Evolutionary conservation across 2,329 filamentous ascomycete species (phyloP), one percentile per base, ranked within the genome.

Genomic region (Sporothrix variecibatus): DNA sequence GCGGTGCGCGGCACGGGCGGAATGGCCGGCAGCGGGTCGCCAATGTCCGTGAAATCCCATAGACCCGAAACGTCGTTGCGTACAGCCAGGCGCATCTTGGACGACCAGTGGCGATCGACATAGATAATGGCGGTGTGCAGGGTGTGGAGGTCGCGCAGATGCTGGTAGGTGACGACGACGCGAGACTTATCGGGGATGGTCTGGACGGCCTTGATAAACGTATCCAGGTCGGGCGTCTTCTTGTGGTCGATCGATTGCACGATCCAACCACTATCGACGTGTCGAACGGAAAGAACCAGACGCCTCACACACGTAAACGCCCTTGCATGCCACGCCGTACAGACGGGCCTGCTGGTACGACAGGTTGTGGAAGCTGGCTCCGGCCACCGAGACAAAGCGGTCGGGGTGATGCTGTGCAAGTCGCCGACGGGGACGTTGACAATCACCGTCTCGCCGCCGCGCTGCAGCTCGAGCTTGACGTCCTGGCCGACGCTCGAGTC

Each of bases 331-430:
- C 74, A 99, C 95, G 46, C 95, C 95, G 81, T 98, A 98, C 4
- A 98, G 88, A 11, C 96, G 91, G n/a, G 96, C 94, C 83, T 98
- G 95, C 81, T 99, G 96, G 82, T 99, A 99, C 0, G 97, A 99
- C 23, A 99, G 86, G 81, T 97, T 90, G 84, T 99, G 97, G 86
- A 99, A 98, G 75, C 94, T 95, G 31, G 92, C 96, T 26, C 96
- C 97, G 58, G 95, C 94, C 60, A 98, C 95, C 4, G 94, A 94
- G 72, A 98, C 93, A 80, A 98, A 99, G 75, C 95, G 92, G 83
- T 98, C 95, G 17, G 97, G 96, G 96, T 98, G 81, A 99, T 99
- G 74, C 89, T 89, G 84, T 99, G 96, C 76, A 99, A 87, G 81
- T 99, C 93, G 68, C 93, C 94, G 62, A 98, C 95, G 71, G 90